Percentiles rank a stretch among this genome's conserved stretches.
Conservation (phyloP, 768 basidiomycete genomes). For the Mycena capillaripes region DNA sequence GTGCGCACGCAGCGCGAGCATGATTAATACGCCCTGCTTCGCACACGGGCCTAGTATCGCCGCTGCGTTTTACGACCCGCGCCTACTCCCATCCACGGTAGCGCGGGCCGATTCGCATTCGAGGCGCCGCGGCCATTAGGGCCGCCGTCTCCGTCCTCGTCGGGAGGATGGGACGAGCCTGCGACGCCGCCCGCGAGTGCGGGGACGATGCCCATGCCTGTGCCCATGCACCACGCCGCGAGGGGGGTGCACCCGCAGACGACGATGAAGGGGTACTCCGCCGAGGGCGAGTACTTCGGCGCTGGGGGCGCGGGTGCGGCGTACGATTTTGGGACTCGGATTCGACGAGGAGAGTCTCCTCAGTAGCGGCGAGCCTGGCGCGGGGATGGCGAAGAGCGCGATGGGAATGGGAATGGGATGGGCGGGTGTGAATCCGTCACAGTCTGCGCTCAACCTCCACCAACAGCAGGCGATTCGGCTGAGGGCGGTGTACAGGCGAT, state of each 20-base stretch:
- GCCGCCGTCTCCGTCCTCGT: neutral
- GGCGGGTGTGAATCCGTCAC: neutral
- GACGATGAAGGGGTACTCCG: neutral
- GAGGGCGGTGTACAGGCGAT: neutral
- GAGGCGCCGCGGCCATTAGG: too few relatives aligned
- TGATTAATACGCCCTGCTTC: neutral
- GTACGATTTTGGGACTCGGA: neutral
- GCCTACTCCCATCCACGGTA: neutral
- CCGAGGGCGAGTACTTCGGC: too few relatives aligned
- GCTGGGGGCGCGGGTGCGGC: neutral
- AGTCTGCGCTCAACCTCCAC: neutral
- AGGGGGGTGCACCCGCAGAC: neutral
- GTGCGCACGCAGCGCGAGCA: neutral
- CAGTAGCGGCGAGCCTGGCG: too few relatives aligned
- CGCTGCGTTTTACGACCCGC: neutral
- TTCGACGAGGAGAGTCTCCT: neutral
- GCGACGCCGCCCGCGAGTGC: neutral
- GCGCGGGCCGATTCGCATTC: neutral
- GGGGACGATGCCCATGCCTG: too few relatives aligned
- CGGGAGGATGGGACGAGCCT: neutral
- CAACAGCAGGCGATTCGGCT: neutral
- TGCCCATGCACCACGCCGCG: neutral
- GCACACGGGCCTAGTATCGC: neutral
- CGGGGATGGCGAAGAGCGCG: too few relatives aligned
- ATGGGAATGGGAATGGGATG: neutral